phyloP scores from a whole-genome alignment of 2,329 filamentous ascomycete genomes.

The Xylariaceae sp. region DNA sequence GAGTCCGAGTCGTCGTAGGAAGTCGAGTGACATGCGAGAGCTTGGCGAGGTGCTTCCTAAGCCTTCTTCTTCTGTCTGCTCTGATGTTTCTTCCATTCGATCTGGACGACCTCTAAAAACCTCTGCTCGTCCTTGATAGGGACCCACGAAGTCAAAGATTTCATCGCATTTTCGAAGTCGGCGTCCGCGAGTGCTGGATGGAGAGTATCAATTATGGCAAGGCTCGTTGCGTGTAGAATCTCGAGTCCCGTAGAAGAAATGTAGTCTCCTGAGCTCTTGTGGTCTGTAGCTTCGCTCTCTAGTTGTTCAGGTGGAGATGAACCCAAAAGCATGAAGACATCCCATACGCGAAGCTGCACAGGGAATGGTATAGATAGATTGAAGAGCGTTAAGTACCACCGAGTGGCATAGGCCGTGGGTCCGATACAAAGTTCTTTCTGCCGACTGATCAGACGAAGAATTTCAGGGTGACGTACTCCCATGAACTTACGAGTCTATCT shows the following conservation, averaged over 20 bases:
- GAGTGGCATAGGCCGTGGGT: constrained; percentile 87
- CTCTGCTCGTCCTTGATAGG: constrained; percentile 91
- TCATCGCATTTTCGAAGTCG: constrained; percentile 98
- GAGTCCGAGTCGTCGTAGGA: background rate
- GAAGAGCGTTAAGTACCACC: constrained; percentile 97
- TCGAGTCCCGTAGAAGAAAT: constrained; percentile 65
- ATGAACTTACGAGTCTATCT: constrained; percentile 65
- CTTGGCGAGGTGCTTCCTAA: constrained; percentile 24
- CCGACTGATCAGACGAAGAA: constrained; percentile 8
- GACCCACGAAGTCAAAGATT: constrained; percentile 88
- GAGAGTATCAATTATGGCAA: constrained; percentile 86
- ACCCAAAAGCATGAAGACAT: constrained; percentile 93
- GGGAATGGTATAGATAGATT: constrained; percentile 94
- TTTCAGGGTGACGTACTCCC: background rate
- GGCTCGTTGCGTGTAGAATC: constrained; percentile 82
- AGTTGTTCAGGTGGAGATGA: constrained; percentile 54
- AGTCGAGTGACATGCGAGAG: constrained; percentile 8
- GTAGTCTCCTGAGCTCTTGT: constrained; percentile 23
- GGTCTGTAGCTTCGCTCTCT: constrained; percentile 8
- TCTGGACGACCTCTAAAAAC: constrained; percentile 82
- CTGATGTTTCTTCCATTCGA: constrained; percentile 73
- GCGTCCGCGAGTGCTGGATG: constrained; percentile 83
- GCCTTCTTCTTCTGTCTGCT: constrained; percentile 41
- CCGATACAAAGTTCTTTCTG: constrained; percentile 75
- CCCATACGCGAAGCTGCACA: constrained; percentile 93